Evolutionary conservation across 1,139 yeast species (phyloP), one percentile per base, ranked within the genome.

Genomic region (Hansenula lynferdii): DNA sequence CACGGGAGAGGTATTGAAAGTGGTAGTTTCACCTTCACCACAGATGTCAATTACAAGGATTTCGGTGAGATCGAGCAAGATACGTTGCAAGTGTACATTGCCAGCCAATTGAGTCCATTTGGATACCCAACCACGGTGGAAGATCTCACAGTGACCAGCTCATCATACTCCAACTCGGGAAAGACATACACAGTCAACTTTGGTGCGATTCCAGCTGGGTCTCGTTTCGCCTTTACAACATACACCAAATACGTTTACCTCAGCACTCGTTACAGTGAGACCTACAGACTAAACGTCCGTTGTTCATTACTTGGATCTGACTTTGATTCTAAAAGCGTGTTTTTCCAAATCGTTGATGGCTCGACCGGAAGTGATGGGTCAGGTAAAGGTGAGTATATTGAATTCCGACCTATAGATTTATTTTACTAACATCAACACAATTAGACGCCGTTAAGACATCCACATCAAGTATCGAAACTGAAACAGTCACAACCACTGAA

Each of bases 221-320:
- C 29, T 10, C 42, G 44, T 16, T 42, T 44, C 27, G 37, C 36
- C 40, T 25, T 39, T 15, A 31, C 42, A 10, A 24, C 34, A n/a
- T 43, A 38, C 26, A 31, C 34, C 17, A 3, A 4, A 24, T 9
- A 16, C 20, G 11, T 15, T 19, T 12, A 12, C 25, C 14, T 35
- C 31, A 9, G 11, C 24, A 9, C 24, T 9, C 5, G 5, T 6
- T 22, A 22, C 30, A 14, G 4, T 6, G 11, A n/a, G 8, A 16
- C 4, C 8, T 5, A 24, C 16, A 11, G 16, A 8, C 14, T 24
- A 6, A 12, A 14, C 5, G 7, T 8, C 16, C 10, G n/a, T n/a
- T n/a, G n/a, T n/a, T n/a, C n/a, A n/a, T n/a, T 14, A 24, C 14
- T 8, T 24, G 27, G 16, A n/a, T 8, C 12, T 24, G 6, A 24